Percentiles rank a stretch among this genome's conserved stretches.
phyloP scores from a whole-genome alignment of 2,329 filamentous ascomycete species.

The Neurospora sp. region DNA sequence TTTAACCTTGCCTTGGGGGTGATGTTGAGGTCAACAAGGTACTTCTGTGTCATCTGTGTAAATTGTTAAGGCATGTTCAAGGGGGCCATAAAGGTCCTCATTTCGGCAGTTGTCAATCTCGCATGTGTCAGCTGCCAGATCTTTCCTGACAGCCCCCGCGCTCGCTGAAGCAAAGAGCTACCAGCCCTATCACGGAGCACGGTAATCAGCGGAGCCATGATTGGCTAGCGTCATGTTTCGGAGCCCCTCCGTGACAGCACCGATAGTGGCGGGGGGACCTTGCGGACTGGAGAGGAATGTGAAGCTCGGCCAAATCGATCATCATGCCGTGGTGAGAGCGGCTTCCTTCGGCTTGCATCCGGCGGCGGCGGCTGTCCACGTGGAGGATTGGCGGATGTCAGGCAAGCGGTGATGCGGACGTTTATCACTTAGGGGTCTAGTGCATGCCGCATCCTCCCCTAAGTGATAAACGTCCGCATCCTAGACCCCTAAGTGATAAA shows the following conservation, averaged over 20 bases:
- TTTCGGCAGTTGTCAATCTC: neutral
- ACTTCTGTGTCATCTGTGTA: neutral
- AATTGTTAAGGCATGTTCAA: neutral
- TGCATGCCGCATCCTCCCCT: slow-evolving; percentile 2
- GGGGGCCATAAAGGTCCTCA: neutral
- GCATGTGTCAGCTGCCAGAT: neutral
- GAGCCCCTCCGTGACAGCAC: neutral
- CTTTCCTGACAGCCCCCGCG: neutral
- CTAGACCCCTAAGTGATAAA: no score
- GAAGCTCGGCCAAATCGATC: neutral
- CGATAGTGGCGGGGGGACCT: neutral
- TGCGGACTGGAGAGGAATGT: neutral
- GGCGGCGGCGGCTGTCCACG: slow-evolving; percentile 7
- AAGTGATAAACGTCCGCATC: no score
- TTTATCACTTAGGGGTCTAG: slow-evolving; percentile 18
- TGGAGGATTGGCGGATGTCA: slow-evolving; percentile 13
- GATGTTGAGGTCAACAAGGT: neutral
- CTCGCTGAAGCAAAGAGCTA: neutral
- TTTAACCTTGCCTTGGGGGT: neutral
- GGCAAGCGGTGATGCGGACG: neutral
- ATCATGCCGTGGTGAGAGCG: neutral
- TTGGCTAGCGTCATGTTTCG: slow-evolving; percentile 1
- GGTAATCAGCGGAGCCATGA: slow-evolving; percentile 7
- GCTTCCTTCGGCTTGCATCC: neutral
- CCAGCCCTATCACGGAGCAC: slow-evolving; percentile 9